Percentiles rank a stretch among this genome's conserved stretches.
phyloP scores from a whole-genome alignment of 805 yeast species.

The Candida nonsorbophila region DNA sequence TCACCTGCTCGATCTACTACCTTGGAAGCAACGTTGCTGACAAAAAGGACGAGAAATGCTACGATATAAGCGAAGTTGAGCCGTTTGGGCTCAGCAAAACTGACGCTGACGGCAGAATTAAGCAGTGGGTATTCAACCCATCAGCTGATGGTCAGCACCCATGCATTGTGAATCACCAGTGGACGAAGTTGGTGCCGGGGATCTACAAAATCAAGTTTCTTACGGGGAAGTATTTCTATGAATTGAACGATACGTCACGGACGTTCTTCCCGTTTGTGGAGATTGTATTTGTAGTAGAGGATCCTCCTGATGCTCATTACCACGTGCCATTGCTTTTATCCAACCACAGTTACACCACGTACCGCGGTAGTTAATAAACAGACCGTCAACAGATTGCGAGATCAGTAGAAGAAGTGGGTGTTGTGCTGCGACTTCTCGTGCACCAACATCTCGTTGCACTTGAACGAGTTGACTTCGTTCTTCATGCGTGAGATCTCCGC shows the following conservation, averaged over 20 bases:
- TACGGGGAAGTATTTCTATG: slow-evolving; percentile 59
- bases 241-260: slow-evolving; percentile 22
- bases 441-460: slow-evolving; percentile 61
- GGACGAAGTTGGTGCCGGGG: slow-evolving; percentile 54
- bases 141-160: slow-evolving; percentile 7
- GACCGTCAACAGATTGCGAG: neutral
- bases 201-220: slow-evolving; percentile 72
- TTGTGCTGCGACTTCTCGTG: slow-evolving; percentile 55
- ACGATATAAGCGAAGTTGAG: slow-evolving; percentile 15
- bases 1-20: slow-evolving; percentile 58
- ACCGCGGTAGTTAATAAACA: slow-evolving; percentile 51
- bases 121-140: slow-evolving; percentile 56
- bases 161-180: slow-evolving; percentile 13
- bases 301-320: slow-evolving; percentile 73
- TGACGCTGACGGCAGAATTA: slow-evolving; percentile 75
- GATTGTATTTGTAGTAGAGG: slow-evolving; percentile 61
- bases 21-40: slow-evolving; percentile 19
- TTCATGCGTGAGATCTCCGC: slow-evolving; percentile 51
- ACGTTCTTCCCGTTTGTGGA: slow-evolving; percentile 89
- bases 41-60: slow-evolving; percentile 20
- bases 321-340: slow-evolving; percentile 85
- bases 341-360: slow-evolving; percentile 85
- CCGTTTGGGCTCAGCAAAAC: slow-evolving; percentile 70
- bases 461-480: slow-evolving; percentile 59
- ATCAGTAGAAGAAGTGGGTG: slow-evolving; percentile 60